Evolutionary conservation across 805 yeast genomes (phyloP).

Genomic region (Barnettozyma vustinii): DNA sequence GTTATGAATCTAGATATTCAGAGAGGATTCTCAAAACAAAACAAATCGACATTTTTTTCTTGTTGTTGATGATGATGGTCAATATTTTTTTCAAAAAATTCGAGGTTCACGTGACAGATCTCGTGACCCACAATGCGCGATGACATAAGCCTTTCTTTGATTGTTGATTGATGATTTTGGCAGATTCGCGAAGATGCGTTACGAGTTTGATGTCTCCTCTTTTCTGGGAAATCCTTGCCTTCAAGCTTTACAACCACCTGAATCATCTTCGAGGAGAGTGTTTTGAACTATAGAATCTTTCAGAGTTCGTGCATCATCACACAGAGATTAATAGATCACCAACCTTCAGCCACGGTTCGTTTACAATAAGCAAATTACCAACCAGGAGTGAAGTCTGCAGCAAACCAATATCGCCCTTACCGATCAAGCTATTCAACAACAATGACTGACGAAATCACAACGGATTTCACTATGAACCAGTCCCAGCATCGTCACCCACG

Average conservation of each 20-base stretch:
- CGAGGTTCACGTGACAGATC: background rate
- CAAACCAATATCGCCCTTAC: background rate
- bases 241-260: background rate
- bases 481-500: slow-evolving; percentile 10
- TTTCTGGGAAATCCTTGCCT: background rate
- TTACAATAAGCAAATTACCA: background rate
- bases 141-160: background rate
- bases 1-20: background rate
- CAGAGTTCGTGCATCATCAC: background rate
- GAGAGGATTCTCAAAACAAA: background rate
- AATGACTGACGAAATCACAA: slow-evolving; percentile 8
- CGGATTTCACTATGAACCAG: slow-evolving; percentile 8
- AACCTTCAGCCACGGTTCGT: background rate
- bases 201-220: background rate
- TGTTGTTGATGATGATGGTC: background rate
- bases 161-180: too few relatives aligned
- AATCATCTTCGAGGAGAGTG: background rate
- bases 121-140: background rate
- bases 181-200: background rate
- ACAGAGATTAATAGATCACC: background rate
- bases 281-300: background rate
- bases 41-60: background rate
- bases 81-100: too few relatives aligned
- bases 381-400: background rate
- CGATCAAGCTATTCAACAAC: background rate